A percentile compares a stretch with the other conserved stretches of the same genome.
These are phyloP conservation scores for Tardiomyces digboiensis DNA, from an alignment of 1,139 yeast species.

Conservation along the genomic window DNA sequence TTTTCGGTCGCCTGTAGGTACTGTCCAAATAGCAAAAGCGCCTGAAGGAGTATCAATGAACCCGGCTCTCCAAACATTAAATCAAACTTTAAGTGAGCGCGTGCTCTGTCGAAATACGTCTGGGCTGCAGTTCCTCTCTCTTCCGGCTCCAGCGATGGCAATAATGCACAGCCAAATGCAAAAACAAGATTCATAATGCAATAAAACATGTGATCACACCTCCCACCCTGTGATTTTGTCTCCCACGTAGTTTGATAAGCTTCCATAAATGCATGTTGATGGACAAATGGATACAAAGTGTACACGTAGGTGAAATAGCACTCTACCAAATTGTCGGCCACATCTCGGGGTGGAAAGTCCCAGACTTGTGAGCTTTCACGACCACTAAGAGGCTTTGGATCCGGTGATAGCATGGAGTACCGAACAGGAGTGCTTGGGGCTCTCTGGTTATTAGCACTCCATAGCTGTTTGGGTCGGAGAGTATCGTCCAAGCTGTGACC, in stretches of 20 bases:
- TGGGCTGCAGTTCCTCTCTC: too few species aligned
- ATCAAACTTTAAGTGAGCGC: conserved; percentile 10
- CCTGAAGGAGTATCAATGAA: conserved; percentile 13
- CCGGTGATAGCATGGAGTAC: too few species aligned
- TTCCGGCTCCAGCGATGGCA: conserved; percentile 8
- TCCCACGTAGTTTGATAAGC: conserved; percentile 10
- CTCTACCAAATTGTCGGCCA: conserved; percentile 11
- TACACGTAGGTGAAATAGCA: conserved; percentile 11
- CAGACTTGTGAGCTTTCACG: too few species aligned
- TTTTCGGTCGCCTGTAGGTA: conserved; percentile 14
- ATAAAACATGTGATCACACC: conserved; percentile 9
- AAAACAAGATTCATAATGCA: conserved; percentile 14
- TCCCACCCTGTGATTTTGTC: background rate
- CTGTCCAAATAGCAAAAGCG: conserved; percentile 12
- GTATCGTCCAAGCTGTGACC: too few species aligned
- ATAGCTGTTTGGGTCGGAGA: too few species aligned
- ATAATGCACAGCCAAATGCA: conserved; percentile 13
- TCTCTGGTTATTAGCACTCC: too few species aligned
- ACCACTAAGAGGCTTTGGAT: conserved; percentile 3
- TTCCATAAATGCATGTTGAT: conserved; percentile 11
- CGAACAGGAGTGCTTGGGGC: too few species aligned
- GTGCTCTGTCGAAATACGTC: conserved; percentile 11
- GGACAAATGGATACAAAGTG: conserved; percentile 11
- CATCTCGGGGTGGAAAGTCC: conserved; percentile 9
- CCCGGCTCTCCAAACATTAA: conserved; percentile 8